A percentile compares a stretch with the other conserved stretches of the same genome.
phyloP scores from a whole-genome alignment of 2,329 filamentous ascomycete genomes.

The Arthrobotrys entomopaga region DNA sequence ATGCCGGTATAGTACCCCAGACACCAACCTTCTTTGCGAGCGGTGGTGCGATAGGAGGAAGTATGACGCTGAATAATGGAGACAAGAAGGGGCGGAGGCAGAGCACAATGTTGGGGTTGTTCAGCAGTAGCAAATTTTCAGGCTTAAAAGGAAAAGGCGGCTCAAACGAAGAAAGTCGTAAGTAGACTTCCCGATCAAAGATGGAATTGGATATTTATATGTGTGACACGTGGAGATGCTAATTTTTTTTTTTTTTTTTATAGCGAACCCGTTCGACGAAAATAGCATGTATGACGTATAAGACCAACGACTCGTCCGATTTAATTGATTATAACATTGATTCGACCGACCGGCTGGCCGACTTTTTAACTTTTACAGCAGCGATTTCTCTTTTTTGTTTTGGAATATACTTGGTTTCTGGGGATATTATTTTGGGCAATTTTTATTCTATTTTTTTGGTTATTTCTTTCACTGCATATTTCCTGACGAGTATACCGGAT shows the following conservation, averaged over 20 bases:
- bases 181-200: constrained; percentile 15
- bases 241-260: constrained; percentile 15
- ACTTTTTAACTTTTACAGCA: neutral
- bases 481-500: constrained; percentile 1
- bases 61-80: constrained; percentile 43
- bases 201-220: neutral
- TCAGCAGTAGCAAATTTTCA: constrained; percentile 53
- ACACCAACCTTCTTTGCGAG: constrained; percentile 50
- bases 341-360: neutral
- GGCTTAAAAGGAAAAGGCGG: constrained; percentile 43
- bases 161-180: constrained; percentile 52
- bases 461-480: neutral
- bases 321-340: neutral
- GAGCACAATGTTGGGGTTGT: constrained; percentile 55
- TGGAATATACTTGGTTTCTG: constrained; percentile 1
- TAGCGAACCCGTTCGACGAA: constrained; percentile 53
- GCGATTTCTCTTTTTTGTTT: neutral
- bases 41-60: constrained; percentile 46
- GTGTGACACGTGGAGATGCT: constrained; percentile 13
- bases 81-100: constrained; percentile 54
- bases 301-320: constrained; percentile 8
- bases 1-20: constrained; percentile 41
- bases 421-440: constrained; percentile 8
- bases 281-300: constrained; percentile 55
- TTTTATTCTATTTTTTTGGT: neutral